Evolutionary conservation across 31 red algal species (phyloP), one percentile per base, ranked within the genome.

Genomic region (Odonthalia washingtoniensis): DNA sequence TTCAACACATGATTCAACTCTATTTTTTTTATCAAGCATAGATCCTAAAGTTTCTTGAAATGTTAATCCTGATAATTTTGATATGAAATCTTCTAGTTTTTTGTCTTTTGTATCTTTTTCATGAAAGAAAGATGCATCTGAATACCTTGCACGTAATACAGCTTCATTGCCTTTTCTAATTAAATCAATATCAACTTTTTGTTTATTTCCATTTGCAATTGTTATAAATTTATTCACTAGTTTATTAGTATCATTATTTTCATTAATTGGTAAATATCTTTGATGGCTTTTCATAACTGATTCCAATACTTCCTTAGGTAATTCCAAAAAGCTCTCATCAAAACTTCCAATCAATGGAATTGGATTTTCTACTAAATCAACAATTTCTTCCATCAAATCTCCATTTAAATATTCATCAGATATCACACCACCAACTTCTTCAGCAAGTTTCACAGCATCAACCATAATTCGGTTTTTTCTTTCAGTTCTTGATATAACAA

Each of bases 201-300:
- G 53, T 0, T 30, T 35, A 32, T 91, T 73, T 3, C 92, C 94
- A 46, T 96, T 99, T 33, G 87, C 89, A 18, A 96, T 89, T 3
- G 94, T 91, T 18, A 99, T 65, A 87, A 99, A 99, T 31, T 75
- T 87, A 35, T 86, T 90, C 57, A 83, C 18, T 17, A 96, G 85
- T 24, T 69, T 37, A 31, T 87, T 89, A 24, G 45, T 73, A 1
- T 21, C 72, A 3, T 36, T 17, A 26, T 78, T n/a, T 18, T 83
- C 70, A 6, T 92, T 73, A 36, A 99, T 72, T 26, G 97, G 97
- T n/a, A 99, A 89, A 83, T 99, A 99, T 34, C 97, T 87, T 82
- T 99, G 97, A 83, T 99, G 97, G 53, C 94, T 99, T 9, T 81
- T 83, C 97, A 99, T 99, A 21, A 99, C 97, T 31, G 94, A 90